phyloP scores from a whole-genome alignment of 768 basidiomycete species.

The Amanita molliuscula region DNA sequence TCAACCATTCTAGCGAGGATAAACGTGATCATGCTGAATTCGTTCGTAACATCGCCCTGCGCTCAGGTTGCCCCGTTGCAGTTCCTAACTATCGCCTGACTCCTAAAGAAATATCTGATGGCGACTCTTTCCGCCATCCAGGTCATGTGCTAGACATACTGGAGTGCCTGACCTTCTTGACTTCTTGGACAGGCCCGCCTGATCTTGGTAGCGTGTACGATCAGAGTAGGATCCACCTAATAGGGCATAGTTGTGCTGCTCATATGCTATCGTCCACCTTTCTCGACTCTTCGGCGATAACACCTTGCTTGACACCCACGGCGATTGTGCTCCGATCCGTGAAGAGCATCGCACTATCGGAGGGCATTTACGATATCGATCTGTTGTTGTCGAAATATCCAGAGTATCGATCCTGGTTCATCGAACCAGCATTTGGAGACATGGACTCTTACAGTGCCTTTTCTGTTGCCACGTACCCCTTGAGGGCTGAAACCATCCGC shows the following conservation, averaged over 20 bases:
- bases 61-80: slow-evolving; percentile 47
- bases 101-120: slow-evolving; percentile 22
- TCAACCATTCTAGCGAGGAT: slow-evolving; percentile 45
- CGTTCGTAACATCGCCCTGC: slow-evolving; percentile 39
- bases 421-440: slow-evolving; percentile 51
- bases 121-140: slow-evolving; percentile 49
- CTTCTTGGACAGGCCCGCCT: slow-evolving; percentile 30
- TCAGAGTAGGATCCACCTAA: slow-evolving; percentile 36
- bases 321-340: slow-evolving; percentile 30
- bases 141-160: slow-evolving; percentile 60
- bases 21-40: slow-evolving; percentile 48
- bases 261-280: slow-evolving; percentile 72
- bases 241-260: slow-evolving; percentile 77
- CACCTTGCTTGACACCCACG: slow-evolving; percentile 36
- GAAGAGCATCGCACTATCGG: slow-evolving; percentile 51
- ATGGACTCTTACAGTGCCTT: slow-evolving; percentile 35
- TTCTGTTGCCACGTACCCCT: slow-evolving; percentile 31
- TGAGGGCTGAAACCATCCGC: slow-evolving; percentile 26
- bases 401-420: slow-evolving; percentile 58
- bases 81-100: slow-evolving; percentile 78
- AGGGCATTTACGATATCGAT: slow-evolving; percentile 74
- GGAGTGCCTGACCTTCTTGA: slow-evolving; percentile 48
- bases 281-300: slow-evolving; percentile 35
- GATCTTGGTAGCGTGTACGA: slow-evolving; percentile 22
- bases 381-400: slow-evolving; percentile 55